Evolutionary conservation across 2,329 filamentous ascomycete genomes (phyloP).

Genomic region (Colletotrichum cuscutae): DNA sequence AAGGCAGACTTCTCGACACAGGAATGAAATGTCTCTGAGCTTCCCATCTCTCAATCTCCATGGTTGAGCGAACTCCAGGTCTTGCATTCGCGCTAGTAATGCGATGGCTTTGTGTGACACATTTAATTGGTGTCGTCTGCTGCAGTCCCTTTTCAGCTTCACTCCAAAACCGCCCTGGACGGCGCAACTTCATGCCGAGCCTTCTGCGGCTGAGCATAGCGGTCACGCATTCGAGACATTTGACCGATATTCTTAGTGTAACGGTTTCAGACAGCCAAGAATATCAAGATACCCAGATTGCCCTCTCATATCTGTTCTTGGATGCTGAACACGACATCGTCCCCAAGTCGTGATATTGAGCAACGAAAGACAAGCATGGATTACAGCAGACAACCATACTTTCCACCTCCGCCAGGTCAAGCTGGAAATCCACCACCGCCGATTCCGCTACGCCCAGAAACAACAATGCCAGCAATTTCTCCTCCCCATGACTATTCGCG

Average conservation of each 20-base stretch:
- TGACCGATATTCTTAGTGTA: background rate
- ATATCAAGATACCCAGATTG: background rate
- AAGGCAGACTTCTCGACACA: background rate
- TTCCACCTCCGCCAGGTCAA: slow-evolving; percentile 21
- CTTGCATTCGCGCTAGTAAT: background rate
- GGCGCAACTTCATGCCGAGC: background rate
- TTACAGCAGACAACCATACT: background rate
- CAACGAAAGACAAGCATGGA: background rate
- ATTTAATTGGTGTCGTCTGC: background rate
- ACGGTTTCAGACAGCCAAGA: background rate
- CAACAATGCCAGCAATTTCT: background rate
- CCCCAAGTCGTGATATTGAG: background rate
- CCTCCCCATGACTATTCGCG: background rate
- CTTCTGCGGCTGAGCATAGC: background rate
- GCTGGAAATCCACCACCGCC: slow-evolving; percentile 6
- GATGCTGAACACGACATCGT: background rate
- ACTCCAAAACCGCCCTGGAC: background rate
- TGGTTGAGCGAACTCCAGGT: background rate
- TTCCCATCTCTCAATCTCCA: no score
- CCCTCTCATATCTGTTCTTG: background rate
- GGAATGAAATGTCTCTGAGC: background rate
- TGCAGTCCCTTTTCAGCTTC: background rate
- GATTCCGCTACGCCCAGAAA: background rate
- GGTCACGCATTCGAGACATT: background rate
- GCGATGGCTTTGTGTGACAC: background rate